Base-by-base conservation (phyloP, 2,329 filamentous ascomycete genomes). In the Cercospora sp. region DNA sequence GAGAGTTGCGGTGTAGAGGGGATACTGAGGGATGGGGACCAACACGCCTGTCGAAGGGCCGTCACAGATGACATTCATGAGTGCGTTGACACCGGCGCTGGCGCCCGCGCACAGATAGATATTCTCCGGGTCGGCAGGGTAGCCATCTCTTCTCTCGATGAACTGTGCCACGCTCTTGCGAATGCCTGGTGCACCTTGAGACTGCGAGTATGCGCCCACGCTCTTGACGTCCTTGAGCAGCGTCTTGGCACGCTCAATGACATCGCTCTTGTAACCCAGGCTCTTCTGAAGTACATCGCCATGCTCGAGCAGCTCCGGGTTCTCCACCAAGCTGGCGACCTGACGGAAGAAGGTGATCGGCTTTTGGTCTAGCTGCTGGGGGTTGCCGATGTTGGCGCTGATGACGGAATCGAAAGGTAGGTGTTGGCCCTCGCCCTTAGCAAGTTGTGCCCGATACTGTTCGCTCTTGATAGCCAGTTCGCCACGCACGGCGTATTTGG, bases 341-440 rank as follows among this genome's bases (percentile, higher is more conserved):
- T 99, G 94, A 75, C 95, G 90, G 88, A 99, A 97, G 86, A 97
- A 99, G 74, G 95, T 99, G 77, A 99, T 94, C 77, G 95, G 95
- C 86, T 98, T 96, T 86, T 99, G 95, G 83, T 97, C 95, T 71
- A 99, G 89, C 83, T 99, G 95, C 82, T 99, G 95, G 3, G 95
- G 95, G 84, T 99, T 99, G 78, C 95, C 95, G 77, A 99, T 99
- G 83, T 99, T 99, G 82, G 95, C 95, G 71, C 92, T 94, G 83
- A 99, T 94, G 81, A 99, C 90, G 68, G 93, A 87, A 75, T 92
- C 86, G 81, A 99, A 99, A 60, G 95, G 94, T 61, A 98, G 85
- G 77, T 81, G 78, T 80, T 82, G 85, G 75, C 86, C 87, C 71
- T 87, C 86, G 64, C 80, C 81, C 61, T 86, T 83, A 67, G 80